Evolutionary conservation across 768 basidiomycete species (phyloP).

Genomic region (Paxillus involutus): DNA sequence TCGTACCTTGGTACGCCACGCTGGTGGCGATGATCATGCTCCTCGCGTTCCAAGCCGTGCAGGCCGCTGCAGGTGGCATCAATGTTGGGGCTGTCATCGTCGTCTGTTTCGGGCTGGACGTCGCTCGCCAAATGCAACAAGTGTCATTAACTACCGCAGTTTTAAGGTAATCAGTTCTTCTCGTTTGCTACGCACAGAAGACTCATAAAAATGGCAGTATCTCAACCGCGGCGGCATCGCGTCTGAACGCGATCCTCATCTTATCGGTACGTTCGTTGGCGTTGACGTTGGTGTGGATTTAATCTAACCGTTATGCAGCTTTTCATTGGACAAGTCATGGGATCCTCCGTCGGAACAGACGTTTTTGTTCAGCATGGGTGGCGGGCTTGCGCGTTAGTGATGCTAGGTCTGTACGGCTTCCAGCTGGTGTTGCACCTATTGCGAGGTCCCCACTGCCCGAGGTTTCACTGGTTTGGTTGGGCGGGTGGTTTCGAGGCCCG

Average conservation of each 20-base stretch:
- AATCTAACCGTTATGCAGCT: slow-evolving; percentile 28
- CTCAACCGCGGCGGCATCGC: slow-evolving; percentile 52
- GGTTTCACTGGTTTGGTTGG: slow-evolving; percentile 60
- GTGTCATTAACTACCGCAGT: slow-evolving; percentile 64
- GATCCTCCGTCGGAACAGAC: slow-evolving; percentile 71
- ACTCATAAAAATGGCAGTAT: slow-evolving; percentile 24
- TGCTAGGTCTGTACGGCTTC: slow-evolving; percentile 57
- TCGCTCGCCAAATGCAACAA: slow-evolving; percentile 75
- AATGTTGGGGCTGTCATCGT: slow-evolving; percentile 71
- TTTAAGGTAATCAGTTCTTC: slow-evolving; percentile 43
- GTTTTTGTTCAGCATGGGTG: slow-evolving; percentile 73
- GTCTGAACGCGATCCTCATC: slow-evolving; percentile 76
- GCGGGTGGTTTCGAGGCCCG: slow-evolving; percentile 52
- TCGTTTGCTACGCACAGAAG: slow-evolving; percentile 3
- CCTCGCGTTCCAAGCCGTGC: slow-evolving; percentile 57
- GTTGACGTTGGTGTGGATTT: neutral
- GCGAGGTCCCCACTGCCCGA: slow-evolving; percentile 63
- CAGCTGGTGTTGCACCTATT: slow-evolving; percentile 56
- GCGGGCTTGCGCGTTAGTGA: slow-evolving; percentile 61
- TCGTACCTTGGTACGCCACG: slow-evolving; percentile 79
- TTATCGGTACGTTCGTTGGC: slow-evolving; percentile 49
- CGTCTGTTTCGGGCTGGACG: slow-evolving; percentile 68
- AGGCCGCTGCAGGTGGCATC: slow-evolving; percentile 68
- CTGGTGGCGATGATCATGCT: slow-evolving; percentile 51
- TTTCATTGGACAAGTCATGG: slow-evolving; percentile 82